Conservation (phyloP, 441 rosid genomes). For the Jatropha podagrica region DNA sequence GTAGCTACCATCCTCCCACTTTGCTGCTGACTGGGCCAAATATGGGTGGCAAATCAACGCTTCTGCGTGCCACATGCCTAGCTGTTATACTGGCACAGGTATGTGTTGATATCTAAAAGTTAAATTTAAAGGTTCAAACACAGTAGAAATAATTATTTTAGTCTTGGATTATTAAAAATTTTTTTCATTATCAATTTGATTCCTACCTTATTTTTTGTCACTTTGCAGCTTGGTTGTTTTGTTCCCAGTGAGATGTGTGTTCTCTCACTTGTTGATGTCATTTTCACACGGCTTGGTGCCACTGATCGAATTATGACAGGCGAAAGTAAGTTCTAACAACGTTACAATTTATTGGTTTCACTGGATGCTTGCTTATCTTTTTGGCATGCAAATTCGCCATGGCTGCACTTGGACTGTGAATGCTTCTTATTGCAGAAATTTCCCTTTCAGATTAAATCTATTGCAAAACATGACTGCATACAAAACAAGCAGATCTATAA, state of each 20-base stretch:
- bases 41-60: slow-evolving; percentile 99
- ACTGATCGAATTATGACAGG: slow-evolving; percentile 96
- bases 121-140: background rate
- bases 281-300: slow-evolving; percentile 96
- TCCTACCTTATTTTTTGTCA: slow-evolving; percentile 10
- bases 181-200: background rate
- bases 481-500: background rate
- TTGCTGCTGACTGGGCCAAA: slow-evolving; percentile 95
- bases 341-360: slow-evolving; percentile 7
- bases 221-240: slow-evolving; percentile 85
- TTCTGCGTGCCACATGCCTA: slow-evolving; percentile 87
- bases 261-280: slow-evolving; percentile 76
- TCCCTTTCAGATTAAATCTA: background rate
- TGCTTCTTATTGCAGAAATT: background rate
- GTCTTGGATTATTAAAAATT: slow-evolving; percentile 5
- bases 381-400: background rate
- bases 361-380: slow-evolving; percentile 9
- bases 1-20: slow-evolving; percentile 52
- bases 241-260: slow-evolving; percentile 73
- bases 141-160: slow-evolving; percentile 6
- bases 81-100: slow-evolving; percentile 94
- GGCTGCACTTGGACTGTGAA: background rate
- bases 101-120: slow-evolving; percentile 27
- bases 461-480: background rate
- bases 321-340: slow-evolving; percentile 64